phyloP scores from a whole-genome alignment of 257 asterid genomes.

The Solanum dulcamara region DNA sequence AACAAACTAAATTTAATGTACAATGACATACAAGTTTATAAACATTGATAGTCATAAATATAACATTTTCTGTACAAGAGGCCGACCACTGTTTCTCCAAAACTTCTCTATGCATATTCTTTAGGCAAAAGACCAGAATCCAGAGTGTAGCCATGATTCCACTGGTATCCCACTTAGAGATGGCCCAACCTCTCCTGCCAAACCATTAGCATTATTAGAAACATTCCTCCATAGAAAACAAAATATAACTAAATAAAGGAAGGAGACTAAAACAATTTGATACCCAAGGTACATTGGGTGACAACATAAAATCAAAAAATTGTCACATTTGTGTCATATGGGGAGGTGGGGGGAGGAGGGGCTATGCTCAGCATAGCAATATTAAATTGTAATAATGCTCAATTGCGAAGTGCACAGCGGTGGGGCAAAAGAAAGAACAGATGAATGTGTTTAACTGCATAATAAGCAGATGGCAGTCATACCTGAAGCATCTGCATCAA shows the following conservation, averaged over 20 bases:
- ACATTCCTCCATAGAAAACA: neutral
- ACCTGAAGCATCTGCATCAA: slow-evolving; percentile 97
- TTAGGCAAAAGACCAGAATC: neutral
- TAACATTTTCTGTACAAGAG: neutral
- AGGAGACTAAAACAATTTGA: neutral
- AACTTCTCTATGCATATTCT: neutral
- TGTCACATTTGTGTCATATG: neutral
- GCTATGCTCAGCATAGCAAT: neutral
- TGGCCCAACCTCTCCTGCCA: slow-evolving; percentile 46
- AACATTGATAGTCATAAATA: neutral
- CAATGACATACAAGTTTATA: neutral
- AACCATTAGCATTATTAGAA: neutral
- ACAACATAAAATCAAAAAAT: neutral
- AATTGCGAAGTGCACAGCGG: neutral
- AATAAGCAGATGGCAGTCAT: neutral
- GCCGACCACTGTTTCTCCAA: neutral
- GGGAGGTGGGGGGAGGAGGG: neutral
- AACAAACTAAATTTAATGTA: neutral
- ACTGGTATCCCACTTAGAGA: slow-evolving; percentile 2
- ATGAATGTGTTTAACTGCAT: neutral
- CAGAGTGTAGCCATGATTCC: neutral
- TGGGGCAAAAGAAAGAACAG: neutral
- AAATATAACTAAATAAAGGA: neutral
- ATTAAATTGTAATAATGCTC: neutral
- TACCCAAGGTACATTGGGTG: neutral